Evolutionary conservation across 2,329 filamentous ascomycete genomes (phyloP), one percentile per base, ranked within the genome.

Genomic region (Pyrenochaeta sp.): DNA sequence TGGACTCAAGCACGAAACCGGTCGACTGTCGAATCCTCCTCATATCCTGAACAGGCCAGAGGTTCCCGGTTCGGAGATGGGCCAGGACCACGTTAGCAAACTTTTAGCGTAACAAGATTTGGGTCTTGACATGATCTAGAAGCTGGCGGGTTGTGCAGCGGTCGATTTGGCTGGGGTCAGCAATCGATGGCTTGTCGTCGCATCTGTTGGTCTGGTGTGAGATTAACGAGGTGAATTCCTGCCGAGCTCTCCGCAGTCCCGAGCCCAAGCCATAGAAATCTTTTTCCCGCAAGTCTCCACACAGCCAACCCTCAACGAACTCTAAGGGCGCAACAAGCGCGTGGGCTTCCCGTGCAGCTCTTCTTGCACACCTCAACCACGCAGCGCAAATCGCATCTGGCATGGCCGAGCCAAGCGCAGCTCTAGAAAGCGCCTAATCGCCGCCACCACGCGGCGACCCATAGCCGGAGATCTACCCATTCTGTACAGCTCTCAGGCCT

Each of bases 371-470:
- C 49, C 27, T n/a, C 58, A 39, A 44, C 43, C 37, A 36, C 56
- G 34, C 52, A 45, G 34, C n/a, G 50, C 49, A 60, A n/a, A 43
- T 56, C 47, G 12, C 47, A 36, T 53, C 52, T 59, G 60, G 56
- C 42, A 65, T 61, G 60, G 57, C 50, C 62, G 46, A 40, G 30
- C 58, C 46, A 50, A 49, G 43, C 50, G 28, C 44, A 43, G 32
- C 39, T 54, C 56, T 52, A 56, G 62, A 39, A 43, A 52, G 56
- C 56, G 58, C 53, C 55, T 55, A 52, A 52, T 43, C 50, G 48
- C 53, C 53, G 60, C 57, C 62, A 59, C 52, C 52, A 50, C 51
- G 59, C 50, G 57, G 50, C 55, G 57, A 62, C 49, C 42, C 48
- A 36, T 44, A 8, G 24, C 59, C 59, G 55, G 58, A 56, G 46